Evolutionary conservation across 2,329 filamentous ascomycete genomes (phyloP).

Genomic region (Microsporum ferrugineum): DNA sequence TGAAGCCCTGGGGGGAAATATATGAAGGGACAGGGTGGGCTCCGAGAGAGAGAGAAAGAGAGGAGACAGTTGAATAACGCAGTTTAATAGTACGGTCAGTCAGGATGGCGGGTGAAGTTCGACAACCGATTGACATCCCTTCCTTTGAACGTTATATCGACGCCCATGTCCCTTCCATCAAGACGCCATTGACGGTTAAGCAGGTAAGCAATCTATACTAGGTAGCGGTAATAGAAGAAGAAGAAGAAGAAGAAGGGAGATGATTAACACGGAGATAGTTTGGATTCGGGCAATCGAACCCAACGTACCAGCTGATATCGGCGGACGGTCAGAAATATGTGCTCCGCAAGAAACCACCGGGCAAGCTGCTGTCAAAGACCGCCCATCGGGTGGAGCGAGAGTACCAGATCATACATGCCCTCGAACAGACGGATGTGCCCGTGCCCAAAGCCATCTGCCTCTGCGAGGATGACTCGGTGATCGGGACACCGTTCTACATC

Average conservation of each 20-base stretch:
- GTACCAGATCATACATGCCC: conserved; percentile 76
- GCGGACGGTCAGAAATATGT: conserved; percentile 63
- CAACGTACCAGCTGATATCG: conserved; percentile 82
- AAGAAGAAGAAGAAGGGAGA: not conserved
- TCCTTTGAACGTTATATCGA: conserved; percentile 69
- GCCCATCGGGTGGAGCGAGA: conserved; percentile 96
- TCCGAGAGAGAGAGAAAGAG: not conserved
- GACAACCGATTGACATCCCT: conserved; percentile 77
- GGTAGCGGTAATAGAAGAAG: too few relatives aligned
- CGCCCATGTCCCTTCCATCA: conserved; percentile 68
- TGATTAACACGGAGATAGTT: conserved; percentile 48
- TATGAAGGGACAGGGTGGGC: not conserved
- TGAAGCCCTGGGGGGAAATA: not conserved
- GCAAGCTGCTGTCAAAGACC: conserved; percentile 79
- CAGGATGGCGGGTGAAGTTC: conserved; percentile 69
- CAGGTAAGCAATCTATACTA: conserved; percentile 47
- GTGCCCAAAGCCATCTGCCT: conserved; percentile 74
- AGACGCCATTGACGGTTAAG: conserved; percentile 73
- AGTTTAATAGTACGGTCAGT: not conserved
- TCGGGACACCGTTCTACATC: conserved; percentile 91
- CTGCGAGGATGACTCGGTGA: conserved; percentile 66
- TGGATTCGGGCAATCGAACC: conserved; percentile 93
- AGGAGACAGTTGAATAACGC: not conserved
- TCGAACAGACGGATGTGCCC: conserved; percentile 68
- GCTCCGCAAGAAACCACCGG: conserved; percentile 96